phyloP scores from a whole-genome alignment of 2,329 filamentous ascomycete species.

The Colletotrichum sp. region DNA sequence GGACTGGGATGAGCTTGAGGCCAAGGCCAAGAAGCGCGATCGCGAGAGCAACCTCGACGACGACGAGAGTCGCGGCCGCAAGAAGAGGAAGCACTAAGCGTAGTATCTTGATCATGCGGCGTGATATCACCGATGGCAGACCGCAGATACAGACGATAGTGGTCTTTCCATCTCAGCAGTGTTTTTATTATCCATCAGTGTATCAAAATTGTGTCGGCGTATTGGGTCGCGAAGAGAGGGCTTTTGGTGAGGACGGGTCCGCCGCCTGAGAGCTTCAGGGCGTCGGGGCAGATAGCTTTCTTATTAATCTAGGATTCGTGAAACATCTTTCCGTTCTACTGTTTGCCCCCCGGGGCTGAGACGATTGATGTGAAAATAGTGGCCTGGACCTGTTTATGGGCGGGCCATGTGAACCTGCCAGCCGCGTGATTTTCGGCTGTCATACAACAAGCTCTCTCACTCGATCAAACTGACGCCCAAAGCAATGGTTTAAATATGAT shows the following conservation, averaged over 20 bases:
- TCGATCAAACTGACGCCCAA: not conserved
- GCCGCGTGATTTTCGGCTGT: not conserved
- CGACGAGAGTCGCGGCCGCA: conserved; percentile 76
- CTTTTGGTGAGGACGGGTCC: not conserved
- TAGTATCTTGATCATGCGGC: not conserved
- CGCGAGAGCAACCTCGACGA: conserved; percentile 72
- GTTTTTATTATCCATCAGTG: conserved; percentile 9
- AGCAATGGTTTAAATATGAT: not conserved
- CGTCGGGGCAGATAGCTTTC: conserved; percentile 6
- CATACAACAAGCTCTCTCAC: not conserved
- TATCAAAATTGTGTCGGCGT: conserved; percentile 23
- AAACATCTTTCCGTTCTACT: not conserved
- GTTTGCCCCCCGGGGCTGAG: not conserved
- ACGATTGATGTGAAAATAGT: not conserved
- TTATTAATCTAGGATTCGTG: conserved; percentile 1
- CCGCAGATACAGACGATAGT: not conserved
- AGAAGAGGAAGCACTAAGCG: conserved; percentile 65
- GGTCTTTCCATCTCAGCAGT: not conserved
- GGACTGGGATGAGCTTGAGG: conserved; percentile 94
- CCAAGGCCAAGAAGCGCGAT: conserved; percentile 87
- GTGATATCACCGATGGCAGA: not conserved
- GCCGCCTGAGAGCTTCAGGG: not conserved
- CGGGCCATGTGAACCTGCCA: not conserved
- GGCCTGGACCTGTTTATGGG: not conserved
- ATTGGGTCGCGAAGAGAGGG: not conserved